Percentiles rank a stretch among this genome's conserved stretches.
phyloP scores from a whole-genome alignment of 305 asterid genomes.

The Stenogyne calaminthoides region DNA sequence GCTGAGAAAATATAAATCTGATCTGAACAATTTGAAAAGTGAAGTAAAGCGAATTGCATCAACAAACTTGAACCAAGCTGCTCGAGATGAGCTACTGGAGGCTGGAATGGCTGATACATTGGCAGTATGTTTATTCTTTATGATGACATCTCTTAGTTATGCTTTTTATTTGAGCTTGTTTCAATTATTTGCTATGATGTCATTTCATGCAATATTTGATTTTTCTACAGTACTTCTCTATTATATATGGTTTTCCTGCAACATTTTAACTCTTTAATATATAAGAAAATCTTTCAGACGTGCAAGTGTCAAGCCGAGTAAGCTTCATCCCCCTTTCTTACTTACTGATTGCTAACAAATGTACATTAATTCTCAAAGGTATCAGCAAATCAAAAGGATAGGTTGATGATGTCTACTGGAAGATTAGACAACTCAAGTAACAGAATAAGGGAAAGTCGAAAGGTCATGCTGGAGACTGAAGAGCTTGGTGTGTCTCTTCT shows the following conservation, averaged over 20 bases:
- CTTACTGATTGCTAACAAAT: neutral
- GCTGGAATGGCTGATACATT: too few relatives aligned
- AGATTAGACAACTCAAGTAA: slow-evolving; percentile 62
- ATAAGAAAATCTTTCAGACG: neutral
- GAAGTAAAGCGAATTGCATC: too few relatives aligned
- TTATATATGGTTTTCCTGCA: neutral
- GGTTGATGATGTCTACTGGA: slow-evolving; percentile 61
- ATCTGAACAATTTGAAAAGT: too few relatives aligned
- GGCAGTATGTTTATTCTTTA: too few relatives aligned
- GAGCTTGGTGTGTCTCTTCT: slow-evolving; percentile 90
- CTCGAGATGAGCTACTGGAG: too few relatives aligned
- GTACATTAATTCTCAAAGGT: slow-evolving; percentile 44
- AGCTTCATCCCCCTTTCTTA: neutral
- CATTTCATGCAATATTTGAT: neutral
- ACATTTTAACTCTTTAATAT: neutral
- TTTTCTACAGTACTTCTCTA: neutral
- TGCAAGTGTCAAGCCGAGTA: neutral
- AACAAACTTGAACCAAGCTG: too few relatives aligned
- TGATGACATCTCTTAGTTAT: too few relatives aligned
- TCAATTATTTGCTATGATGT: too few relatives aligned
- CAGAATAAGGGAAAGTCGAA: slow-evolving; percentile 71
- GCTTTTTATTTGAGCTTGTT: too few relatives aligned
- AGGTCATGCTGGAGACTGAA: slow-evolving; percentile 84
- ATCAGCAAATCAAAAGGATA: slow-evolving; percentile 72
- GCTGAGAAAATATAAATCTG: too few relatives aligned